Conservation (phyloP, 768 basidiomycete genomes). For the Mycena polygramma region DNA sequence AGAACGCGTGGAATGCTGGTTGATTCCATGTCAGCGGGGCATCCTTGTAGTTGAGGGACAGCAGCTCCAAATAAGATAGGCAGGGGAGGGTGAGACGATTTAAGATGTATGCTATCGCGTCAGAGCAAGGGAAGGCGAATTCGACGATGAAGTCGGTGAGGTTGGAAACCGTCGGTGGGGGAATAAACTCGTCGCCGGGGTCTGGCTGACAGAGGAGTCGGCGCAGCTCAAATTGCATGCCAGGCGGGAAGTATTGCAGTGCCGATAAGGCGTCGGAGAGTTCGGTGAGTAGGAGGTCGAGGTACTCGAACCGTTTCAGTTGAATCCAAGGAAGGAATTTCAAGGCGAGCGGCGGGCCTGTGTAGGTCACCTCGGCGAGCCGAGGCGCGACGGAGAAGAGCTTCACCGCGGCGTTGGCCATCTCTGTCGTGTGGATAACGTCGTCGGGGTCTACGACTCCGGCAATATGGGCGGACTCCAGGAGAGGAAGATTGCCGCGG, state of each 20-base stretch:
- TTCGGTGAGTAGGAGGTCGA: conserved; percentile 15
- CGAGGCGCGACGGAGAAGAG: conserved; percentile 23
- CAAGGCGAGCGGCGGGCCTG: conserved; percentile 25
- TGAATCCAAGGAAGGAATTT: conserved; percentile 19
- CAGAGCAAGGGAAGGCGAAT: background rate
- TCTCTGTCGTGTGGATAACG: background rate
- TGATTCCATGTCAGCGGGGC: conserved; percentile 24
- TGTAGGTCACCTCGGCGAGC: conserved; percentile 22
- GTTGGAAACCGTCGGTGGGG: conserved; percentile 2
- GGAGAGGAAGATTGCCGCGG: conserved; percentile 23
- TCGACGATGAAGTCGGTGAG: conserved; percentile 14
- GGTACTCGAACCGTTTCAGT: conserved; percentile 25
- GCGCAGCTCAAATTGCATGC: conserved; percentile 28
- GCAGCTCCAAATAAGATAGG: conserved; percentile 14
- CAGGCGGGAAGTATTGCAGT: conserved; percentile 16
- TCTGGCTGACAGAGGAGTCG: background rate
- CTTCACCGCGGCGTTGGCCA: conserved; percentile 17
- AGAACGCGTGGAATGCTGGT: conserved; percentile 15
- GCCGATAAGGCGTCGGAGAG: conserved; percentile 21
- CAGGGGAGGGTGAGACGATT: conserved; percentile 8
- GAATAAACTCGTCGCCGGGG: background rate
- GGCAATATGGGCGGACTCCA: conserved; percentile 16
- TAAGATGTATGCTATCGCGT: conserved; percentile 2
- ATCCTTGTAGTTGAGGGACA: background rate
- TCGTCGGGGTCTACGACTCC: conserved; percentile 8